Evolutionary conservation across 164 flowering plant species (phyloP).

Genomic region (Vitis rupestris): DNA sequence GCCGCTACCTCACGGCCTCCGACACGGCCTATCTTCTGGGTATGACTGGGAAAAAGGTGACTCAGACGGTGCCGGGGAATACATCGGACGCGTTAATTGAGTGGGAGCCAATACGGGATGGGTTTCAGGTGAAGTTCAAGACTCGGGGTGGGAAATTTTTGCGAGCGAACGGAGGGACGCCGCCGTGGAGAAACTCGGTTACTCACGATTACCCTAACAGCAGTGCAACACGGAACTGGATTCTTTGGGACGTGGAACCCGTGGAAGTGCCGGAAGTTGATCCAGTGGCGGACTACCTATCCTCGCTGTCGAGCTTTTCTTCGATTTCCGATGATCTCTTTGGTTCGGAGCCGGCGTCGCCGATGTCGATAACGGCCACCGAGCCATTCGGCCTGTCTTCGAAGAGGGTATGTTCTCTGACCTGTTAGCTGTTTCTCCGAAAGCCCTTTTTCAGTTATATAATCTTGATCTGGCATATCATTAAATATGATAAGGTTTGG

Average conservation of each 20-base stretch:
- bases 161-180: slow-evolving; percentile 72
- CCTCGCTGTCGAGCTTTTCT: slow-evolving; percentile 35
- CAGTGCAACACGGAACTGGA: slow-evolving; percentile 42
- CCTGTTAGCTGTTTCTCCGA: too few species aligned
- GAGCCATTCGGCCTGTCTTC: slow-evolving; percentile 3
- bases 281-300: slow-evolving; percentile 20
- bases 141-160: slow-evolving; percentile 44
- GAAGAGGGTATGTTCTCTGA: slow-evolving; percentile 10
- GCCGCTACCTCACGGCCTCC: slow-evolving; percentile 55
- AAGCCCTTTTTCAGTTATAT: too few species aligned
- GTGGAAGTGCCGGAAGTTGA: slow-evolving; percentile 24
- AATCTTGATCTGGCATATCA: too few species aligned
- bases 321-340: slow-evolving; percentile 34
- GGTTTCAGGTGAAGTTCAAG: slow-evolving; percentile 58
- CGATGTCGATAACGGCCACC: slow-evolving; percentile 22
- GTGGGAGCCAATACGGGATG: slow-evolving; percentile 76
- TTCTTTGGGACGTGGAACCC: slow-evolving; percentile 64
- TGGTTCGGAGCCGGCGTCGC: slow-evolving; percentile 33
- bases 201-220: slow-evolving; percentile 58
- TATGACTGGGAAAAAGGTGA: slow-evolving; percentile 54
- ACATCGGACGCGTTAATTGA: slow-evolving; percentile 23
- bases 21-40: slow-evolving; percentile 50
- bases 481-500: too few species aligned
- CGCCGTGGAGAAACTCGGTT: slow-evolving; percentile 76
- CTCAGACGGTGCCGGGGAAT: slow-evolving; percentile 26